Conservation (phyloP, 192 early-diverging fungal species). For the Backusella macrospora region DNA sequence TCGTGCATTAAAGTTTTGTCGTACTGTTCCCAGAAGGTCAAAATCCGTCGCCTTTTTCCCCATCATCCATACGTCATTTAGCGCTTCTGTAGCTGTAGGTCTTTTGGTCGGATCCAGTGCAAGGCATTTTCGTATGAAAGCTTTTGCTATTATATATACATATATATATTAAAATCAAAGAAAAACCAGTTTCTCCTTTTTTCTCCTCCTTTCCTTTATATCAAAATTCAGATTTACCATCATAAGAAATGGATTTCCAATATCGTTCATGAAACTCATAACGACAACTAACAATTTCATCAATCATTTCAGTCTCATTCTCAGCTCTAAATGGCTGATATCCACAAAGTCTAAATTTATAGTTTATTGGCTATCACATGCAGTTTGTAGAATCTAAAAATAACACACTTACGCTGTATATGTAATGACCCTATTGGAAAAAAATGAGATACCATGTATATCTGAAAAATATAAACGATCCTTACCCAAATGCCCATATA, state of each 20-base stretch:
- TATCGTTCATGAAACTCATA: constrained; percentile 72
- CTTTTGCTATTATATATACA: constrained; percentile 54
- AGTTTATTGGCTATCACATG: background rate
- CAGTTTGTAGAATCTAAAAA: background rate
- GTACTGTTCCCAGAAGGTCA: constrained; percentile 84
- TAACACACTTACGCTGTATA: constrained; percentile 70
- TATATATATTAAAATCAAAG: background rate
- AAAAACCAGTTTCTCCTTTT: background rate
- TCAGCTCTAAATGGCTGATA: constrained; percentile 77
- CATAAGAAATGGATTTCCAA: constrained; percentile 82
- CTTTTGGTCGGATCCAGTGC: constrained; percentile 70
- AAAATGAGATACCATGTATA: background rate
- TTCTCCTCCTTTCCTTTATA: background rate
- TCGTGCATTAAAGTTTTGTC: constrained; percentile 72
- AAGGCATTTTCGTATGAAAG: constrained; percentile 72
- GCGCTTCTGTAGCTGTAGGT: constrained; percentile 77
- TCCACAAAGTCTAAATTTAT: constrained; percentile 64
- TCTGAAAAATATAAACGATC: background rate
- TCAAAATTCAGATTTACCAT: constrained; percentile 51
- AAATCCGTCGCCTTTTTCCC: constrained; percentile 58
- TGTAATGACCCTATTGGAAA: constrained; percentile 68
- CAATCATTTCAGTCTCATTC: constrained; percentile 55
- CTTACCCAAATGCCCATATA: constrained; percentile 85
- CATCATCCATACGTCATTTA: constrained; percentile 83
- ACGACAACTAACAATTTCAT: constrained; percentile 64